These are phyloP conservation scores for Trichoderma sp. DNA, from an alignment of 2,329 filamentous ascomycete species.

Conservation along the genomic window DNA sequence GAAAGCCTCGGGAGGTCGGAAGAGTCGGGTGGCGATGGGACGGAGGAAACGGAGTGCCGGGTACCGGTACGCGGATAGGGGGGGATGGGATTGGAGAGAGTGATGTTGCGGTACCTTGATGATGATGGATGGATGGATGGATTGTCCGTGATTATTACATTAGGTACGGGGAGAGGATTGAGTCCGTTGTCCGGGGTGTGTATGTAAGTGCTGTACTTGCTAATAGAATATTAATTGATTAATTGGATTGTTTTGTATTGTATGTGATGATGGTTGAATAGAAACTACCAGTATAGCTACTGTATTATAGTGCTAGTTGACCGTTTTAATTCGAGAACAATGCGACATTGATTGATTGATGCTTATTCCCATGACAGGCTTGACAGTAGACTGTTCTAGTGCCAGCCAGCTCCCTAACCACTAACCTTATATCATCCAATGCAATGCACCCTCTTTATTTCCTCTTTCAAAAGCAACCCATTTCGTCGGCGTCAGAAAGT, in stretches of 20 bases:
- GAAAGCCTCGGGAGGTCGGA: conserved; percentile 6
- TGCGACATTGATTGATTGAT: too few relatives aligned
- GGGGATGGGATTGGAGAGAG: background rate
- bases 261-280: too few relatives aligned
- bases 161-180: background rate
- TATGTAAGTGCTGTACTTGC: background rate
- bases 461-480: background rate
- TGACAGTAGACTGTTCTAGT: too few relatives aligned
- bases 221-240: too few relatives aligned
- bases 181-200: background rate
- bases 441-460: background rate
- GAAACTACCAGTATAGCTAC: too few relatives aligned
- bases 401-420: background rate
- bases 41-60: background rate
- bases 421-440: background rate
- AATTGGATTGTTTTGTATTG: too few relatives aligned
- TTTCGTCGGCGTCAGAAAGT: background rate
- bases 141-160: background rate
- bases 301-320: too few relatives aligned
- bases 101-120: background rate
- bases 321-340: too few relatives aligned
- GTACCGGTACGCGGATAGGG: background rate
- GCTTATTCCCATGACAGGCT: too few relatives aligned
- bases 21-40: conserved; percentile 8
- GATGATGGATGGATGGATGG: too few relatives aligned